Evolutionary conservation across 805 yeast species (phyloP).

Genomic region (Saccharomycopsis fodiens): DNA sequence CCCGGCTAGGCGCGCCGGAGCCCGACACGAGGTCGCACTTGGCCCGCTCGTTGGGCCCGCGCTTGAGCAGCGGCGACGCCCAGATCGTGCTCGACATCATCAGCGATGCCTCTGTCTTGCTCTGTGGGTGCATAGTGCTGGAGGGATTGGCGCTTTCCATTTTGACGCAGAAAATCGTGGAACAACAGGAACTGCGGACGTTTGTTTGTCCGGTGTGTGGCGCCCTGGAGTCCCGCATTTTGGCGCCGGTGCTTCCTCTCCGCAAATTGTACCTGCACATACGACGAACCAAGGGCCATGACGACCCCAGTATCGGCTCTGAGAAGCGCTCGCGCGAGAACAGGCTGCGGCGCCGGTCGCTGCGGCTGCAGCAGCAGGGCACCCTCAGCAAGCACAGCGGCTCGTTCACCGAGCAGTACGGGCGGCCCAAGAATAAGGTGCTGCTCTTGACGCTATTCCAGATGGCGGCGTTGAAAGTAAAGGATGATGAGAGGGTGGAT

Average conservation of each 20-base stretch:
- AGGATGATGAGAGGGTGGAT: conserved; percentile 13
- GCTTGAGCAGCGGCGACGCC: not conserved
- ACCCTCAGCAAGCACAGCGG: not conserved
- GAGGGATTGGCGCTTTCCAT: conserved; percentile 10
- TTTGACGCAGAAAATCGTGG: not conserved
- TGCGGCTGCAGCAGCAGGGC: not conserved
- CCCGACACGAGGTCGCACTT: not conserved
- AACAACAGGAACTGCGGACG: not conserved
- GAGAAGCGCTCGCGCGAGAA: not conserved
- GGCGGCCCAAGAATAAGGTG: conserved; percentile 11
- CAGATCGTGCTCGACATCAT: not conserved
- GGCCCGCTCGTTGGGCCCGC: not conserved
- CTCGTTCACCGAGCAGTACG: conserved; percentile 1
- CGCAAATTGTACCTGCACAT: conserved; percentile 10
- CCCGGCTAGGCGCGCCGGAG: not conserved
- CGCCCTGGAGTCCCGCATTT: not conserved
- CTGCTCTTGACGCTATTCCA: conserved; percentile 17
- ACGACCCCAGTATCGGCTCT: not conserved
- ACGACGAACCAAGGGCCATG: conserved; percentile 1
- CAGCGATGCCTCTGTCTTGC: conserved; percentile 16
- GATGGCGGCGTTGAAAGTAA: conserved; percentile 16
- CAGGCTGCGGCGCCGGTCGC: not conserved
- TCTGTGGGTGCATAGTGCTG: conserved; percentile 20
- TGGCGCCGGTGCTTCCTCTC: conserved; percentile 15
- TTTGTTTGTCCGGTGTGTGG: conserved; percentile 13